Evolutionary conservation across 2,329 filamentous ascomycete species (phyloP).

Genomic region (Diplodia intermedia): DNA sequence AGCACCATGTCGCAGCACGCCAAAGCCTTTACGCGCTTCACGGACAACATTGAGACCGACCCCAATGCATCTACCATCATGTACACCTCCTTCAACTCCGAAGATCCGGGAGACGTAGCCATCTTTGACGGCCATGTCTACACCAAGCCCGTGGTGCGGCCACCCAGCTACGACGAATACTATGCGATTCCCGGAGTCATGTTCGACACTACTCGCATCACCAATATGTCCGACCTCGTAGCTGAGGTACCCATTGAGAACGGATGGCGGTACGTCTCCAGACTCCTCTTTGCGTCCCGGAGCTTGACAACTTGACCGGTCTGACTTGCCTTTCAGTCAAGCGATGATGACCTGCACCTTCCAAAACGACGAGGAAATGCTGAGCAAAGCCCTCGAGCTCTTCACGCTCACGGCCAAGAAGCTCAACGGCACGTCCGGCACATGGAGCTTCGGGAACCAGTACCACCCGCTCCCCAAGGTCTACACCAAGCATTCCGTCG

Average conservation of each 20-base stretch:
- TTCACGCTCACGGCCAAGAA: constrained; percentile 49
- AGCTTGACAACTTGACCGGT: not conserved
- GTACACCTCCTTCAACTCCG: constrained; percentile 36
- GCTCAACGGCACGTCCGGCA: constrained; percentile 36
- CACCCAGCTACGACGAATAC: constrained; percentile 38
- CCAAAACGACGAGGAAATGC: constrained; percentile 45
- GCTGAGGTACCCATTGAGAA: constrained; percentile 33
- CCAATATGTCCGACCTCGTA: constrained; percentile 40
- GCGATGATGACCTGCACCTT: constrained; percentile 39
- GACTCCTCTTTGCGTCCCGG: too few species aligned
- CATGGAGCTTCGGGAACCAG: constrained; percentile 34
- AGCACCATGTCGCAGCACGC: constrained; percentile 37
- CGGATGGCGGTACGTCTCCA: not conserved
- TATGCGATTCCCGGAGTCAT: constrained; percentile 39
- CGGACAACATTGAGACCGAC: constrained; percentile 36
- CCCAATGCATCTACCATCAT: constrained; percentile 37
- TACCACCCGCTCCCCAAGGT: constrained; percentile 34
- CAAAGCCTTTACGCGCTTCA: constrained; percentile 37
- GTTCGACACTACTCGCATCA: constrained; percentile 37
- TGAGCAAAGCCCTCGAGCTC: constrained; percentile 49
- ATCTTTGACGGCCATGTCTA: constrained; percentile 39
- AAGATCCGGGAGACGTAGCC: constrained; percentile 27
- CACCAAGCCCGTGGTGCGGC: constrained; percentile 34
- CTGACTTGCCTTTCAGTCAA: constrained; percentile 34
- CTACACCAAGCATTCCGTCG: constrained; percentile 15